These are phyloP conservation scores for Arabidopsis lyrata DNA, from an alignment of 441 rosid species.

Conservation along the genomic window DNA sequence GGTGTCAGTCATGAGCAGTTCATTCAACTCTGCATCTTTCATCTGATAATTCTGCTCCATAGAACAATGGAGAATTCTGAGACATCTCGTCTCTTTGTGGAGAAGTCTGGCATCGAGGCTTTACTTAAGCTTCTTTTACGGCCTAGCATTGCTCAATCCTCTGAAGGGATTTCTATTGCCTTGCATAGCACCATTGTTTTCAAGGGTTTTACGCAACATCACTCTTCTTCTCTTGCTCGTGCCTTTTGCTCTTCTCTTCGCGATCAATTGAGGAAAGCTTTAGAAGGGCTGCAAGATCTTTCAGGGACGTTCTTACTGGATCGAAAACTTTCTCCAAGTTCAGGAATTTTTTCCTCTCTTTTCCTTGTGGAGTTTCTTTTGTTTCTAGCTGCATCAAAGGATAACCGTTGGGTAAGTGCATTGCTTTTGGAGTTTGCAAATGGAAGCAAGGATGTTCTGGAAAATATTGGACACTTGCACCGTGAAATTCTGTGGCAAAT, in stretches of 20 bases:
- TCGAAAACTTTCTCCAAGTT: slow-evolving; percentile 62
- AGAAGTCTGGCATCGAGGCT: slow-evolving; percentile 96
- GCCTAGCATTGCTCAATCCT: slow-evolving; percentile 89
- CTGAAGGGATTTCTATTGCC: slow-evolving; percentile 98
- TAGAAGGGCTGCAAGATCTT: slow-evolving; percentile 60
- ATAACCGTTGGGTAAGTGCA: slow-evolving; percentile 97
- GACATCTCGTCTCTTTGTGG: slow-evolving; percentile 95
- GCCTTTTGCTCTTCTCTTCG: slow-evolving; percentile 90
- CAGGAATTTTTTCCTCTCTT: slow-evolving; percentile 78
- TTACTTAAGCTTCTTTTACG: slow-evolving; percentile 85
- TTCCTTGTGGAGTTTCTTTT: slow-evolving; percentile 95
- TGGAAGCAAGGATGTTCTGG: slow-evolving; percentile 88
- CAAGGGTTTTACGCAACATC: slow-evolving; percentile 97
- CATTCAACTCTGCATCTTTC: slow-evolving; percentile 88
- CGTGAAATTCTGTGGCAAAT: slow-evolving; percentile 95
- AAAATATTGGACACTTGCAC: slow-evolving; percentile 84
- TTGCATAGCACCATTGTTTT: slow-evolving; percentile 98
- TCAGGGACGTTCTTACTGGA: slow-evolving; percentile 85
- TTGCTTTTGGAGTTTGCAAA: slow-evolving; percentile 89
- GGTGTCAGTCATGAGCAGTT: slow-evolving; percentile 84
- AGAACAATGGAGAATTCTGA: slow-evolving; percentile 97
- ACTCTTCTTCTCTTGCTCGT: slow-evolving; percentile 89
- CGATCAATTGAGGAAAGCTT: slow-evolving; percentile 78
- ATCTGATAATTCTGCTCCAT: slow-evolving; percentile 94
- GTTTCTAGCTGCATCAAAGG: slow-evolving; percentile 96